phyloP scores from a whole-genome alignment of 306 rosid species.

The Datisca glomerata region DNA sequence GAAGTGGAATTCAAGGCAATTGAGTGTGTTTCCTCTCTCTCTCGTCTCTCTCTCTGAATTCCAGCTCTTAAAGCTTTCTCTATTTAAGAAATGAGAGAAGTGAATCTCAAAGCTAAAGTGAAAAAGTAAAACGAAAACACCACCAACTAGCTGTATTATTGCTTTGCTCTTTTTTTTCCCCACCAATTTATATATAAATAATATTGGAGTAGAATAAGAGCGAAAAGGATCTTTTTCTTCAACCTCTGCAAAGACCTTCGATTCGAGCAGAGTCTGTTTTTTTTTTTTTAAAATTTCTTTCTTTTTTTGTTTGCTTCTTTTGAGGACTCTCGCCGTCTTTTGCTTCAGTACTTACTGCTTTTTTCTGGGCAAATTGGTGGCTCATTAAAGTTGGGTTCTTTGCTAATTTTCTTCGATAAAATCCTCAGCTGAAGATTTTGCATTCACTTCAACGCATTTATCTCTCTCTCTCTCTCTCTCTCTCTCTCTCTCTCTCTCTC shows the following conservation, averaged over 20 bases:
- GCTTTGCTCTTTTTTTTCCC: constrained; percentile 7
- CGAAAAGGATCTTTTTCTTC: constrained; percentile 31
- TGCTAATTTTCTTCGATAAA: neutral
- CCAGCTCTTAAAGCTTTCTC: constrained; percentile 7
- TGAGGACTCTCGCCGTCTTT: constrained; percentile 66
- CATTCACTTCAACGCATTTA: constrained; percentile 35
- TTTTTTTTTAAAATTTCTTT: constrained; percentile 3
- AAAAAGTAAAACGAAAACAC: constrained; percentile 8
- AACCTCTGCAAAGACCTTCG: constrained; percentile 13
- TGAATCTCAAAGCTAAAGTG: constrained; percentile 10
- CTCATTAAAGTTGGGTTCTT: constrained; percentile 31
- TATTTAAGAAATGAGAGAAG: neutral
- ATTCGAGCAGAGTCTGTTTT: constrained; percentile 2
- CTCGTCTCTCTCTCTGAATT: neutral
- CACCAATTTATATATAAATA: neutral
- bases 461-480: constrained; percentile 7
- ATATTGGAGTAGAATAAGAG: constrained; percentile 20
- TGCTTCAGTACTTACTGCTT: constrained; percentile 27
- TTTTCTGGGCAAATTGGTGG: constrained; percentile 41
- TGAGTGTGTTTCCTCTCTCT: constrained; percentile 16
- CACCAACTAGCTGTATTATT: constrained; percentile 3
- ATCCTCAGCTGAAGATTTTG: neutral
- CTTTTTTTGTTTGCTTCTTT: constrained; percentile 30
- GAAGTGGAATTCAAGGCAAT: constrained; percentile 32
- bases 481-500: constrained; percentile 7